phyloP scores from a whole-genome alignment of 2,329 filamentous ascomycete genomes.

The Alternaria viburni region DNA sequence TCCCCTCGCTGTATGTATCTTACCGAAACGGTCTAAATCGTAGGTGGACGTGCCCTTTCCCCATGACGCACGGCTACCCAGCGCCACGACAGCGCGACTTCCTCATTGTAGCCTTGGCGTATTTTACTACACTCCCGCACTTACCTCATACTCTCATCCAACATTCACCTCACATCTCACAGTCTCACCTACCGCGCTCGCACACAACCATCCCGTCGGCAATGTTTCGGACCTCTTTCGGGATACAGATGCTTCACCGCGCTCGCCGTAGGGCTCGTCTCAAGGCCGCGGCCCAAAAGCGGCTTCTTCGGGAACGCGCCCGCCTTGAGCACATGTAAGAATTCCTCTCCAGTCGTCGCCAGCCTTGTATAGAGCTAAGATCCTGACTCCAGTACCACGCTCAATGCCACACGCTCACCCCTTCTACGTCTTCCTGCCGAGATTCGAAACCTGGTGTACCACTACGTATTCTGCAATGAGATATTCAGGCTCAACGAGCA shows the following conservation, averaged over 20 bases:
- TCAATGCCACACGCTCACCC: too few relatives aligned
- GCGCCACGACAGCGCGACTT: background rate
- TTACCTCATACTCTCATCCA: background rate
- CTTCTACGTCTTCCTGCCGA: too few relatives aligned
- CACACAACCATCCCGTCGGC: too few relatives aligned
- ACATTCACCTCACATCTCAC: background rate
- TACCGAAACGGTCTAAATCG: accelerated
- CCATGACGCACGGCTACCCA: background rate
- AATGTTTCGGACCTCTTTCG: background rate
- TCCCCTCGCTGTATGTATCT: background rate
- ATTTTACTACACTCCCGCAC: background rate
- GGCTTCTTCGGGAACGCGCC: background rate
- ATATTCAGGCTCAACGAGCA: too few relatives aligned
- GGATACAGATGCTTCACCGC: background rate
- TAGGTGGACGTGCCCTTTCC: accelerated
- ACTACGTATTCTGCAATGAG: too few relatives aligned
- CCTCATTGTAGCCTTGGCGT: background rate
- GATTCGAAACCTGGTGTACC: too few relatives aligned
- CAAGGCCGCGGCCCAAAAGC: background rate
- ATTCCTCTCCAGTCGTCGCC: too few relatives aligned
- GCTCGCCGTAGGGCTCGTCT: background rate
- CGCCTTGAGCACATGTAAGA: background rate
- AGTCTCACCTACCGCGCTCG: too few relatives aligned
- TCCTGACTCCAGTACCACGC: too few relatives aligned
- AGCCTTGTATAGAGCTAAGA: too few relatives aligned